Percentiles rank a stretch among this genome's conserved stretches.
Evolutionary conservation across 345 rosid genomes (phyloP).

Genomic region (Pistacia vera): DNA sequence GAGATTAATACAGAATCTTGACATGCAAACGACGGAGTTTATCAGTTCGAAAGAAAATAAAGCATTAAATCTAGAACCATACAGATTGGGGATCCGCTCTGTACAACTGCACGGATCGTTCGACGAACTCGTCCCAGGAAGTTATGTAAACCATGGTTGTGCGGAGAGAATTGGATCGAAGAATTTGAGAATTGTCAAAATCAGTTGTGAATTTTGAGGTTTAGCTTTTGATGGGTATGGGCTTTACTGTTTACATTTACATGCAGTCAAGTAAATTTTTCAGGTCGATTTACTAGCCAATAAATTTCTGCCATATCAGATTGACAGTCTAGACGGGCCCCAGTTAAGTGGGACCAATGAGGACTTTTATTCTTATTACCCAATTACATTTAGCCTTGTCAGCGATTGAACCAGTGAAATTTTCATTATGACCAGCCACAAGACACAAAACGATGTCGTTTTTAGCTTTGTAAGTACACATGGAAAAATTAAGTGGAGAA

Average conservation of each 20-base stretch:
- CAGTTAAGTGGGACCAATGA: too few species aligned
- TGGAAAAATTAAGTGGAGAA: too few species aligned
- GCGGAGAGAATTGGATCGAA: background rate
- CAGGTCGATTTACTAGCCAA: background rate
- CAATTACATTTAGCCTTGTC: too few species aligned
- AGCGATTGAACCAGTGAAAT: too few species aligned
- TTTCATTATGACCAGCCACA: too few species aligned
- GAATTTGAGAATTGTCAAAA: background rate
- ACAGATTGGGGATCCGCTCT: constrained; percentile 94
- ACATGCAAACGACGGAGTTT: background rate
- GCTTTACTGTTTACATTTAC: background rate
- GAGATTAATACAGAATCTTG: too few species aligned
- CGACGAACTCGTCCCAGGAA: constrained; percentile 89
- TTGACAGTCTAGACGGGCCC: too few species aligned
- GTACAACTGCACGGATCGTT: constrained; percentile 73
- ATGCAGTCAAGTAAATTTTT: background rate
- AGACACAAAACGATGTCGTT: too few species aligned
- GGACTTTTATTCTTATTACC: too few species aligned
- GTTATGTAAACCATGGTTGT: constrained; percentile 65
- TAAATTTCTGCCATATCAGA: background rate
- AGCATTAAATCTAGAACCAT: constrained; percentile 23
- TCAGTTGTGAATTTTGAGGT: background rate
- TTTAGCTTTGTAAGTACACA: too few species aligned
- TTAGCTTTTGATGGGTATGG: background rate
- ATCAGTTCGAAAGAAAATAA: background rate